phyloP scores from a whole-genome alignment of 2,329 filamentous ascomycete species.

The Cladobotryum mycophilum region DNA sequence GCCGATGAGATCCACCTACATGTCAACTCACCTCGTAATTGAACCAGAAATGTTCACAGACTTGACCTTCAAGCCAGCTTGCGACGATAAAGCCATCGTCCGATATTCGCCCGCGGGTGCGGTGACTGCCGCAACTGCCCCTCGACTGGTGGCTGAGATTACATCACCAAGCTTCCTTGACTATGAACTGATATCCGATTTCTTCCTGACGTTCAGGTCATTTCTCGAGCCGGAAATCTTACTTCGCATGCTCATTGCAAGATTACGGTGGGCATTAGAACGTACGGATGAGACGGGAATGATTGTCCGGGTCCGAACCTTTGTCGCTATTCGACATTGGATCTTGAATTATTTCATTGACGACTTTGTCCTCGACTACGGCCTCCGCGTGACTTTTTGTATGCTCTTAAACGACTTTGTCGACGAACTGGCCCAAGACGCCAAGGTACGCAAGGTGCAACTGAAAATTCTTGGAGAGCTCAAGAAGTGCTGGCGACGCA shows the following conservation, averaged over 20 bases:
- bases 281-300: constrained; percentile 77
- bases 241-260: constrained; percentile 75
- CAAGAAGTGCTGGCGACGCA: constrained; percentile 94
- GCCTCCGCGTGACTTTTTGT: constrained; percentile 73
- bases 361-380: constrained; percentile 76
- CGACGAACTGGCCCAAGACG: constrained; percentile 45
- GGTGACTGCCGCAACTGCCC: constrained; percentile 83
- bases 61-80: constrained; percentile 70
- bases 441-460: constrained; percentile 43
- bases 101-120: constrained; percentile 69
- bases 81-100: constrained; percentile 74
- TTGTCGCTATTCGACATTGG: constrained; percentile 94
- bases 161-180: constrained; percentile 94
- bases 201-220: constrained; percentile 89
- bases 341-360: constrained; percentile 96
- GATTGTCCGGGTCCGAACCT: constrained; percentile 91
- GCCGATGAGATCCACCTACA: constrained; percentile 39
- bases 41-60: constrained; percentile 76
- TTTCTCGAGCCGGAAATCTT: constrained; percentile 75
- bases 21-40: constrained; percentile 46
- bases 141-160: constrained; percentile 89
- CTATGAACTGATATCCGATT: constrained; percentile 94
- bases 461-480: constrained; percentile 87
- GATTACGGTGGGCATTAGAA: constrained; percentile 79
- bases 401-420: constrained; percentile 66